Conservation (phyloP, 257 asterid species). For the Eucommia ulmoides region DNA sequence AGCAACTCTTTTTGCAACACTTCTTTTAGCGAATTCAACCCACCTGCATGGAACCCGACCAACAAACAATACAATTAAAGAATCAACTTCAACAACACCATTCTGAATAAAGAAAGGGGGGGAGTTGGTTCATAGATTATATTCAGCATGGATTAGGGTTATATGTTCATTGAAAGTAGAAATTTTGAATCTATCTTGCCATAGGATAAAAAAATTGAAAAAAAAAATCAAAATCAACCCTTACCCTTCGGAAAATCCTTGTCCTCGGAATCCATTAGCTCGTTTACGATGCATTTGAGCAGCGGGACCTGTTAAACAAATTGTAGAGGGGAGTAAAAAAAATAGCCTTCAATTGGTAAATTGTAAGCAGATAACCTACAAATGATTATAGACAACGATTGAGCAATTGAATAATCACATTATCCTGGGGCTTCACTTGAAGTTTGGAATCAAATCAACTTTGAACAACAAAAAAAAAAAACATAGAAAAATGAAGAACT, state of each 20-base stretch:
- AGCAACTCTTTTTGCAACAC: constrained; percentile 81
- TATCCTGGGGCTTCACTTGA: neutral
- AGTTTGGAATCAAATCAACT: neutral
- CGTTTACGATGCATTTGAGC: constrained; percentile 46
- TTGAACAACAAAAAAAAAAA: neutral
- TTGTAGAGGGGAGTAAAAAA: too few relatives aligned
- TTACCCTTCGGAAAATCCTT: constrained; percentile 85
- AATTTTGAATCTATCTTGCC: too few relatives aligned
- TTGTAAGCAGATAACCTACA: neutral
- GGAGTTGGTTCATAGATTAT: too few relatives aligned
- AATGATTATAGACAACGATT: neutral
- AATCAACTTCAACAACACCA: neutral
- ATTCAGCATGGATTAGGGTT: too few relatives aligned
- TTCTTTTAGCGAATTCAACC: constrained; percentile 78
- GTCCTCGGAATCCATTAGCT: constrained; percentile 71
- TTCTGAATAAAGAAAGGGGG: too few relatives aligned
- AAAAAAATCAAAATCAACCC: too few relatives aligned
- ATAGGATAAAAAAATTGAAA: too few relatives aligned
- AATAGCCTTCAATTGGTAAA: neutral
- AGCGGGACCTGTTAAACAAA: constrained; percentile 33
- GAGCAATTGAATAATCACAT: neutral
- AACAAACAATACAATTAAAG: too few relatives aligned
- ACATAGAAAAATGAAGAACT: neutral
- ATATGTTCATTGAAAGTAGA: too few relatives aligned
- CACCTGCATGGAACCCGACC: constrained; percentile 48